phyloP scores from a whole-genome alignment of 2,329 filamentous ascomycete genomes.

The Cercospora sp. region DNA sequence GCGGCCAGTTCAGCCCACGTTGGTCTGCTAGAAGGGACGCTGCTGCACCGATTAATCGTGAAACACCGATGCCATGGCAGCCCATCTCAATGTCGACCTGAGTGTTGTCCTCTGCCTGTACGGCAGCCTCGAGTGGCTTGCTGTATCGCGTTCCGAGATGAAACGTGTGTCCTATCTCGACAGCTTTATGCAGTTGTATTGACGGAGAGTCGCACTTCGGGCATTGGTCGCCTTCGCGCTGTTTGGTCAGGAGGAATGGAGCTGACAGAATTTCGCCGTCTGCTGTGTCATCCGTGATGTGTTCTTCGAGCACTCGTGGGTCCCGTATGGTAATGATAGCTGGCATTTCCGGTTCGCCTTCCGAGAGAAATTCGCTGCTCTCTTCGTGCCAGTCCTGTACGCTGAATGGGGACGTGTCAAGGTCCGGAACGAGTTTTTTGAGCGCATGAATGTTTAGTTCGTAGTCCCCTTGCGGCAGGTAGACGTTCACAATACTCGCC shows the following conservation, averaged over 20 bases:
- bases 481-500: slow-evolving; percentile 66
- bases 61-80: slow-evolving; percentile 92
- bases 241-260: slow-evolving; percentile 64
- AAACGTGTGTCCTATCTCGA: slow-evolving; percentile 95
- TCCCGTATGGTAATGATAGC: slow-evolving; percentile 13
- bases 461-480: slow-evolving; percentile 37
- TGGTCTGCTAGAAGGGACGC: slow-evolving; percentile 72
- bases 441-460: slow-evolving; percentile 63
- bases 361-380: slow-evolving; percentile 42
- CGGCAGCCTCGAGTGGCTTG: slow-evolving; percentile 65
- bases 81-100: slow-evolving; percentile 79
- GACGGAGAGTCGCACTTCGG: slow-evolving; percentile 62
- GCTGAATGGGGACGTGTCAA: slow-evolving; percentile 57
- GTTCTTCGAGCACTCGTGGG: slow-evolving; percentile 19
- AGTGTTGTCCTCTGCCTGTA: slow-evolving; percentile 46
- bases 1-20: slow-evolving; percentile 82
- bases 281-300: slow-evolving; percentile 3
- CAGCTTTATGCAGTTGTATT: slow-evolving; percentile 68
- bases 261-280: slow-evolving; percentile 9
- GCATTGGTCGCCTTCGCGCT: slow-evolving; percentile 69
- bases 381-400: slow-evolving; percentile 12
- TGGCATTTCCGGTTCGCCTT: slow-evolving; percentile 1
- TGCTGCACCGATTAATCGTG: slow-evolving; percentile 82
- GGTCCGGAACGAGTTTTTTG: slow-evolving; percentile 63
- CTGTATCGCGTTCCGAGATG: slow-evolving; percentile 89